These are phyloP conservation scores for Tulasnella calospora DNA, from an alignment of 768 basidiomycete genomes.

Conservation along the genomic window DNA sequence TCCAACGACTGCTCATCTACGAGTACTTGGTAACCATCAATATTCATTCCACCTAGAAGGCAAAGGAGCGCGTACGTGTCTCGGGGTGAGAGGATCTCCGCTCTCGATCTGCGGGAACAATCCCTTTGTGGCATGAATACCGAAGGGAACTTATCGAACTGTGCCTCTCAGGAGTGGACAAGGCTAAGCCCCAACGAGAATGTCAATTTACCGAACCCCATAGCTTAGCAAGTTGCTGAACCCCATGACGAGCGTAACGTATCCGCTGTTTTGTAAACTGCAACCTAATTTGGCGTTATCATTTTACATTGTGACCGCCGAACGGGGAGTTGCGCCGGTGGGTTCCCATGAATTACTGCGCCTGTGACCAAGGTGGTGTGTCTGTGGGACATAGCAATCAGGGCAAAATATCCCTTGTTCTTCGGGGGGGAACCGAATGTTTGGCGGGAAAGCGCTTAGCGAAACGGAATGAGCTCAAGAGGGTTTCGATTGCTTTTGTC, in stretches of 20 bases:
- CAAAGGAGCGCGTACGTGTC: not conserved
- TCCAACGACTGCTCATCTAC: not conserved
- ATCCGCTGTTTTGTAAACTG: constrained; percentile 2
- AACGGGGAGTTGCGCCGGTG: not conserved
- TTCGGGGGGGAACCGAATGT: constrained; percentile 9
- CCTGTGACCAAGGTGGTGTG: constrained; percentile 4
- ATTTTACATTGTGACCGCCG: not conserved
- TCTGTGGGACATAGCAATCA: not conserved
- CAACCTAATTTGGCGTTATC: constrained; percentile 2
- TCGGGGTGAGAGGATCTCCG: not conserved
- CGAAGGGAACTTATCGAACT: not conserved
- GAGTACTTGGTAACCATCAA: not conserved
- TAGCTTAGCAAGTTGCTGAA: constrained; percentile 8
- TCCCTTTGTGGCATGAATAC: constrained; percentile 7
- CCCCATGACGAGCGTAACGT: constrained; percentile 6
- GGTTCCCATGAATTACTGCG: not conserved
- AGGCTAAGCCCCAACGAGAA: not conserved
- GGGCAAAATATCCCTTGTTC: constrained; percentile 4
- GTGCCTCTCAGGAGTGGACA: constrained; percentile 7
- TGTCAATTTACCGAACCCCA: not conserved
- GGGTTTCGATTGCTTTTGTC: not conserved
- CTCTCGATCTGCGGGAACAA: not conserved
- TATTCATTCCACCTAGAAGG: not conserved
- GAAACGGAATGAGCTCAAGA: constrained; percentile 1
- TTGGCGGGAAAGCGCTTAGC: constrained; percentile 1